Base-by-base conservation (phyloP, 495 filamentous ascomycete species). In the Daldinia concentrica region DNA sequence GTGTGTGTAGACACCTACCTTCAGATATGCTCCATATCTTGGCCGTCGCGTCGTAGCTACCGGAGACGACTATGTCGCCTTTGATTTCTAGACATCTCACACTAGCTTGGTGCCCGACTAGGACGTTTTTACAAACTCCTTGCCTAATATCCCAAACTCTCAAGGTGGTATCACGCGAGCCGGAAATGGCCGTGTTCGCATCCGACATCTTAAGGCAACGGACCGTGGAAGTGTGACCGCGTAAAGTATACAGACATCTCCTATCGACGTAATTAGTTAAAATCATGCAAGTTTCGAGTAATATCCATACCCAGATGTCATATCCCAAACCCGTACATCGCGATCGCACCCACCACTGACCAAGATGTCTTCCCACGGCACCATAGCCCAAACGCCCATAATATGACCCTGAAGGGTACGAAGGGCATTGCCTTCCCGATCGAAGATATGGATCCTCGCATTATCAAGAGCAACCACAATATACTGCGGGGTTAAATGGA, bases 351-450 rank as follows among this genome's bases (percentile, higher is more conserved):
- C 95, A 71, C 95, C 95, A 76, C 93, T 97, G 56, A 99, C 96
- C 63, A 99, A 84, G 61, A 91, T 92, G 78, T 99, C 94, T 65
- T 92, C 96, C 92, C 94, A 97, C 14, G 95, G 96, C 60, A 99
- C 94, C 95, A 99, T 98, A 19, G 95, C 95, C 95, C 95, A 99
- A 41, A 99, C 95, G 36, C 95, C 95, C 95, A 99, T 99, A 39
- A 97, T 92, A 80, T 99, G 95, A 29, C 95, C 95, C 75, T 93
- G 90, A 14, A 99, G 85, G 3, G 93, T 98, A 79, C 92, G 93
- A 76, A 93, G 90, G 63, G 92, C 88, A 63, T 92, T 88, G 27
- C 95, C 95, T 67, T 95, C 89, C 11, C 93, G 92, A 80, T 98
- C 92, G 78, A 98, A 99, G 7, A 99, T 93, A 79, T 98, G 96